Percentiles rank a stretch among this genome's conserved stretches.
Conservation (phyloP, 495 filamentous ascomycete species). For the Penicillium waksmanii region DNA sequence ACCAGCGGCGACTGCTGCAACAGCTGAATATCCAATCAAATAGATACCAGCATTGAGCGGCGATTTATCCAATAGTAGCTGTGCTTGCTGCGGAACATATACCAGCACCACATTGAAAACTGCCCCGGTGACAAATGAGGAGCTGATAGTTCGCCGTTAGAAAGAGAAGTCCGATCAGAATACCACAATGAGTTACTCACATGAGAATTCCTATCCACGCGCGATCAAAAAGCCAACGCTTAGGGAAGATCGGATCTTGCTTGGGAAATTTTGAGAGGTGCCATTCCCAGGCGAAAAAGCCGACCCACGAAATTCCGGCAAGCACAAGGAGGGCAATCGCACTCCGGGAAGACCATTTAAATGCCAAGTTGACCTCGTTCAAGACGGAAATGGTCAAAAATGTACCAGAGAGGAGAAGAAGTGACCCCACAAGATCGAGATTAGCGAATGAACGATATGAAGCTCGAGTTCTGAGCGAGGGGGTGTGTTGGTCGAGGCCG, state of each 20-base stretch:
- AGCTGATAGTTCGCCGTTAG: constrained; percentile 15
- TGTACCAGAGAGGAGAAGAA: constrained; percentile 56
- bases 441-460: constrained; percentile 34
- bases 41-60: constrained; percentile 56
- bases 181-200: constrained; percentile 19
- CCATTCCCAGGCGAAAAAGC: constrained; percentile 45
- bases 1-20: constrained; percentile 53
- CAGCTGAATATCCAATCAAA: constrained; percentile 55
- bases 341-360: constrained; percentile 41
- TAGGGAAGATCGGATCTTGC: constrained; percentile 43
- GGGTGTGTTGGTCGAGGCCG: constrained; percentile 32
- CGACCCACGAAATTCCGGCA: constrained; percentile 35
- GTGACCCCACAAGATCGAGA: constrained; percentile 61
- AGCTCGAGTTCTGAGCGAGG: constrained; percentile 32
- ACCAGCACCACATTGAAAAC: constrained; percentile 58
- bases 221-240: constrained; percentile 36
- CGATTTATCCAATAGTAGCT: constrained; percentile 55
- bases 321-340: constrained; percentile 51
- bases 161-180: not conserved
- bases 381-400: constrained; percentile 61
- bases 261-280: constrained; percentile 32
- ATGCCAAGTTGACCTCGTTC: constrained; percentile 57
- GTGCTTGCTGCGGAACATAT: constrained; percentile 63
- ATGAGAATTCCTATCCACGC: constrained; percentile 40
- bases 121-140: constrained; percentile 49